Percentiles rank a stretch among this genome's conserved stretches.
Conservation (phyloP, 192 early-diverging fungal species). For the Backusella tarrabulga region DNA sequence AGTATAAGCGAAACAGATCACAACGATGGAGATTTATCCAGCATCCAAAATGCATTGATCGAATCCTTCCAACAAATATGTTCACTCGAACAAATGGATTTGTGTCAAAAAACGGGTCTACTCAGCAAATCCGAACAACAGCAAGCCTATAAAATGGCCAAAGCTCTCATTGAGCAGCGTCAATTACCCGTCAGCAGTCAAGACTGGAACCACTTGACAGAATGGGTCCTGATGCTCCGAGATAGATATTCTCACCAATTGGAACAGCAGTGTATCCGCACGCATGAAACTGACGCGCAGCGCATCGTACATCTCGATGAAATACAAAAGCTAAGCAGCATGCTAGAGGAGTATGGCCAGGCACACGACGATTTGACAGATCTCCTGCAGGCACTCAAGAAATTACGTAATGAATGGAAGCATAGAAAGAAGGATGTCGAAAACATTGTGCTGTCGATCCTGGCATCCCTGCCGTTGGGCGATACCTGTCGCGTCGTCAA, state of each 20-base stretch:
- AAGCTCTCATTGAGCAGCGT: neutral
- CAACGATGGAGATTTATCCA: neutral
- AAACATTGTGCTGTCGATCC: slow-evolving; percentile 15
- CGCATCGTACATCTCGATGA: neutral
- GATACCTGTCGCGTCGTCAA: slow-evolving; percentile 8
- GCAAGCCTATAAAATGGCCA: slow-evolving; percentile 10
- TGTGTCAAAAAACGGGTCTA: neutral
- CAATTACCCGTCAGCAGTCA: slow-evolving; percentile 1
- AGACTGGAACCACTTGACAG: slow-evolving; percentile 12
- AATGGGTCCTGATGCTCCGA: slow-evolving; percentile 13
- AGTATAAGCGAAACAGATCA: neutral
- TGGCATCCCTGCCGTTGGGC: neutral
- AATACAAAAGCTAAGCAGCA: neutral
- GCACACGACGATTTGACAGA: slow-evolving; percentile 16
- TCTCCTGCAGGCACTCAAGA: slow-evolving; percentile 2
- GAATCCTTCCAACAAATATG: slow-evolving; percentile 14
- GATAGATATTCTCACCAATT: slow-evolving; percentile 7
- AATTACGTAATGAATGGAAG: slow-evolving; percentile 19
- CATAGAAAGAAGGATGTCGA: slow-evolving; percentile 16
- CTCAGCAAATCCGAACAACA: slow-evolving; percentile 13
- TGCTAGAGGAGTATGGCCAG: slow-evolving; percentile 11
- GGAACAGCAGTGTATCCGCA: neutral
- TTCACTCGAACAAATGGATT: slow-evolving; percentile 13
- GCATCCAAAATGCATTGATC: neutral
- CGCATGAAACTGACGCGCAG: neutral